Evolutionary conservation across 2,329 filamentous ascomycete species (phyloP), one percentile per base, ranked within the genome.

Genomic region (Fusarium newnesense): DNA sequence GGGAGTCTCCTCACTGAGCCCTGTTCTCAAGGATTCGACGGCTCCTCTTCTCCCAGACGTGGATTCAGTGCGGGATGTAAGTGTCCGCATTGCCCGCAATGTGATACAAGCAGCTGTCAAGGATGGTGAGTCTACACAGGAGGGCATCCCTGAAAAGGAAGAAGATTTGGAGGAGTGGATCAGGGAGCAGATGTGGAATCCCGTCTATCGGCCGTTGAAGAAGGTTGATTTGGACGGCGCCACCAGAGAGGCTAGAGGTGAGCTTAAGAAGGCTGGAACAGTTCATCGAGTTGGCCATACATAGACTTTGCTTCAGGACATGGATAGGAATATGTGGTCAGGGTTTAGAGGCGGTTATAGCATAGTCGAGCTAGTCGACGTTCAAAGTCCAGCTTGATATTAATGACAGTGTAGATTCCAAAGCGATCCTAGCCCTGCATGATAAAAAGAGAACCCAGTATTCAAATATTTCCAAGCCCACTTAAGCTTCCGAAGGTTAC

Each of bases 11-110:
- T 87, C 87, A 8, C 85, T 92, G 64, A 92, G 92, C 1, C 95
- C 95, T 0, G 92, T 93, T 0, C 84, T 95, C 1, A 67, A 81
- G 30, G 90, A 94, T 74, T 82, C 87, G 0, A 88, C 86, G 15
- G 89, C 88, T 21, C 92, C 92, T 1, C 84, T 97, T 9, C 81
- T 97, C 3, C 94, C 94, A 0, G 94, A 94, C 66, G 93, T 97
- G 0, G 88, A 89, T 9, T 86, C 91, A 40, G 94, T 96, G 15
- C 85, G 93, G 3, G 87, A 91, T 19, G 92, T 97, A 21, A 96
- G 93, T 75, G 91, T 96, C 7, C 85, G 91, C 47, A 94, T 97
- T 56, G 94, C 94, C 0, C 88, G 88, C 54, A 91, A 89, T 16
- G 93, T 97, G 15, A 94, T 97, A 70, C 87, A 87, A 75, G 87